Evolutionary conservation across 768 basidiomycete genomes (phyloP), one percentile per base, ranked within the genome.

Genomic region (Rhodocollybia butyracea): DNA sequence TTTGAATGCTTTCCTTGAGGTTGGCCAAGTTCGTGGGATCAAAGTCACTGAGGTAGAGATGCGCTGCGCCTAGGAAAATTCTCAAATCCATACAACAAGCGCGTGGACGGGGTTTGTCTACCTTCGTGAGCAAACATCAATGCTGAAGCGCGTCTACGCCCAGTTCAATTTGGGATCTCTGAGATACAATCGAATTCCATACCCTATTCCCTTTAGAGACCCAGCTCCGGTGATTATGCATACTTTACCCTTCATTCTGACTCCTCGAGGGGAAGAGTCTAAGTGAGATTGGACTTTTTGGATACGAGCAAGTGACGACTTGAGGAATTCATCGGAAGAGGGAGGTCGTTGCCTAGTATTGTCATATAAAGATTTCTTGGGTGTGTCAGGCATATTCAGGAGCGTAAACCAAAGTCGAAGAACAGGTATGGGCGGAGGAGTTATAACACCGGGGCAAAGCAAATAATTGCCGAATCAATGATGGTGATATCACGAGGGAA

Each of bases 141-240:
- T 17, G 90, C 81, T 5, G 86, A 66, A 13, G 89, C 89, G 56
- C 89, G 86, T 42, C 89, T 92, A 55, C 26, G 11, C 11, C 10
- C 30, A 17, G n/a, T 52, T 55, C 36, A 41, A 30, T 22, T 34
- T 57, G 60, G 22, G 54, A 32, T 42, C 34, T 7, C 48, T 26
- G 42, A 43, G 57, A 54, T 54, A 43, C 42, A 42, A 34, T 39
- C 22, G 22, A 22, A 29, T 2, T 56, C 59, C 82, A 60, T 71
- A 94, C 88, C 94, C 94, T 57, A 97, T 97, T 17, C 94, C 94
- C 66, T 87, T 86, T 60, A 88, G 65, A 19, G 91, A 94, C 29
- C 89, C 88, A 29, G 88, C 92, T 17, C 94, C 94, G 0, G 94
- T 96, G 61, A 96, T 81, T 54, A 96, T 78, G 62, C 88, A 91